Evolutionary conservation across 2,329 filamentous ascomycete genomes (phyloP).

Genomic region (Phyllosticta capitalensis): DNA sequence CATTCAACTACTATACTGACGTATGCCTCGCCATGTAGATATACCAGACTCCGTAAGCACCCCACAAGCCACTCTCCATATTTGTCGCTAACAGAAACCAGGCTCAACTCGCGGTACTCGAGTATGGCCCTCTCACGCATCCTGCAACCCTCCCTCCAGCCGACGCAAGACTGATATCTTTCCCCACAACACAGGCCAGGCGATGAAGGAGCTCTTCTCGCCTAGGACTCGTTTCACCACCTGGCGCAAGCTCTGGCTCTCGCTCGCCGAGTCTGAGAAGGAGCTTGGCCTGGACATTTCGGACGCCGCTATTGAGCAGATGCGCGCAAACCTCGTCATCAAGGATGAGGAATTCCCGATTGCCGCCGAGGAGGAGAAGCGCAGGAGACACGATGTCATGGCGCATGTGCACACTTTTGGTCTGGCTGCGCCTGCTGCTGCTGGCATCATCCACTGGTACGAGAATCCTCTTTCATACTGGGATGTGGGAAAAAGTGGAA

Average conservation of each 20-base stretch:
- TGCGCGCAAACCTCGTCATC: constrained; percentile 36
- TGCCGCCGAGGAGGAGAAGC: constrained; percentile 41
- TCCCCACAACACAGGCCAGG: constrained; percentile 1
- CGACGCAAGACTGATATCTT: not conserved
- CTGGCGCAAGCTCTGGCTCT: constrained; percentile 80
- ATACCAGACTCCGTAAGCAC: constrained; percentile 10
- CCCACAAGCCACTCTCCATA: not conserved
- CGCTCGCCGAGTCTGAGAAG: constrained; percentile 71
- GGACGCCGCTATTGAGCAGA: constrained; percentile 46
- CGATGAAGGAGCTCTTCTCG: constrained; percentile 60
- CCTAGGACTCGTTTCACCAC: constrained; percentile 63
- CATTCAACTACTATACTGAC: not conserved
- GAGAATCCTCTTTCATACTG: not conserved
- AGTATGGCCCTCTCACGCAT: not conserved
- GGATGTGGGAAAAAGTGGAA: not conserved
- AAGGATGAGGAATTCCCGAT: constrained; percentile 39
- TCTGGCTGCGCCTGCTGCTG: constrained; percentile 61
- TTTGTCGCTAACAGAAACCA: not conserved
- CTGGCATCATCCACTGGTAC: constrained; percentile 68
- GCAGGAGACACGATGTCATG: constrained; percentile 54
- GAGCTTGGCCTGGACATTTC: constrained; percentile 71
- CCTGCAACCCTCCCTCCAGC: not conserved
- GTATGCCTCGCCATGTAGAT: not conserved
- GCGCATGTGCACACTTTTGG: constrained; percentile 65
- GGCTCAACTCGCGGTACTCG: constrained; percentile 12